Conservation (phyloP, 1,284 basidiomycete species). For the Austropuccinia psidii region DNA sequence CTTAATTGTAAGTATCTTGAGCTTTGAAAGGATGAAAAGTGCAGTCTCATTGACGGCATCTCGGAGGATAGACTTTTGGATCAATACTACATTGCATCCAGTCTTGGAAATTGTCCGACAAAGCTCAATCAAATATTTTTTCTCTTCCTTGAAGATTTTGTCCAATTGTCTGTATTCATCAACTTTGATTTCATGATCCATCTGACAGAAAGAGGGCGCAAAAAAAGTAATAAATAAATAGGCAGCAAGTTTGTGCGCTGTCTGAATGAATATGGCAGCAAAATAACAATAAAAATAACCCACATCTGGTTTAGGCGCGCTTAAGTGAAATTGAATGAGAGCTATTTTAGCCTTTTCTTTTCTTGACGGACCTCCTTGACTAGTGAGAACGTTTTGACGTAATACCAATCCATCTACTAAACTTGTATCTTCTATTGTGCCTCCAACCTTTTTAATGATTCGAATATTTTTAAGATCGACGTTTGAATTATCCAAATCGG, state of each 20-base stretch:
- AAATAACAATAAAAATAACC: constrained; percentile 45
- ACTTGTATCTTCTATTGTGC: constrained; percentile 98
- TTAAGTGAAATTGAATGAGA: constrained; percentile 96
- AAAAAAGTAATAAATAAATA: not conserved
- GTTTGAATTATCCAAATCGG: constrained; percentile 66
- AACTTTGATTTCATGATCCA: constrained; percentile 99
- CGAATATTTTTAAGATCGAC: constrained; percentile 95
- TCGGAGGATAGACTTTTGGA: constrained; percentile 97
- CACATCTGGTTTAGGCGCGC: constrained; percentile 95
- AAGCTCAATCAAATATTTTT: constrained; percentile 93
- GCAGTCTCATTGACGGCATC: constrained; percentile 98
- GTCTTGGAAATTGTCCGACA: constrained; percentile 99
- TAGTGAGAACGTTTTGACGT: constrained; percentile 84
- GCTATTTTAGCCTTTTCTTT: constrained; percentile 99
- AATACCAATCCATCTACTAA: constrained; percentile 92
- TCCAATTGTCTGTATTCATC: constrained; percentile 99
- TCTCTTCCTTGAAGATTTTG: constrained; percentile 98
- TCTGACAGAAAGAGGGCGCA: constrained; percentile 56
- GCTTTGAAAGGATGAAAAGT: constrained; percentile 95
- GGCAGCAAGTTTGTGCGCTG: not conserved
- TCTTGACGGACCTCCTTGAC: constrained; percentile 84
- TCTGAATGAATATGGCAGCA: not conserved
- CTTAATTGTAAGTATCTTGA: constrained; percentile 95
- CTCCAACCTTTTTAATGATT: constrained; percentile 96
- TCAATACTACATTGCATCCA: constrained; percentile 95